Percentiles rank a stretch among this genome's conserved stretches.
phyloP scores from a whole-genome alignment of 169 alveolate species.

The Plasmodium vinckei region DNA sequence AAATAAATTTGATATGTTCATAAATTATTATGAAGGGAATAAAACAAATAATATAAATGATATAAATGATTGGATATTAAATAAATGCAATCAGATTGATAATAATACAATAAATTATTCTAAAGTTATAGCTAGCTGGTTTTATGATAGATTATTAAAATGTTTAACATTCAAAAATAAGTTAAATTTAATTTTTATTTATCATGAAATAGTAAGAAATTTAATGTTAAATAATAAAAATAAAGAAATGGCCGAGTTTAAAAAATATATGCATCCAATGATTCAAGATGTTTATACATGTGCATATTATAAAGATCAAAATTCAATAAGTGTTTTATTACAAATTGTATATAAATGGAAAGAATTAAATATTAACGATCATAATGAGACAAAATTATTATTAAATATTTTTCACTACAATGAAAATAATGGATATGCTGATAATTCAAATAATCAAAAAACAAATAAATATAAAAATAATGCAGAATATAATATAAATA shows the following conservation, averaged over 20 bases:
- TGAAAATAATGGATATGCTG: not conserved
- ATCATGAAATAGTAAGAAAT: slow-evolving; percentile 46
- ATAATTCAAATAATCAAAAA: slow-evolving; percentile 3
- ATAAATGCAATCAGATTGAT: slow-evolving; percentile 7
- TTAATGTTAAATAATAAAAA: slow-evolving; percentile 9
- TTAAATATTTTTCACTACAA: slow-evolving; percentile 54
- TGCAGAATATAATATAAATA: not conserved
- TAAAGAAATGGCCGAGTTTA: slow-evolving; percentile 17
- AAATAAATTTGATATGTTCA: not conserved
- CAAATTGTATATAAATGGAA: slow-evolving; percentile 60
- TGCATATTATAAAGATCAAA: slow-evolving; percentile 72
- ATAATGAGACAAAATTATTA: slow-evolving; percentile 31
- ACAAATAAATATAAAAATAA: not conserved
- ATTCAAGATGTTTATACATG: slow-evolving; percentile 76
- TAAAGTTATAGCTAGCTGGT: slow-evolving; percentile 14
- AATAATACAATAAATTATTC: not conserved
- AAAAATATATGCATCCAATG: slow-evolving; percentile 40
- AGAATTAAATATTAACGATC: slow-evolving; percentile 21
- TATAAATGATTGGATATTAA: slow-evolving; percentile 54
- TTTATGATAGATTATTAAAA: slow-evolving; percentile 52
- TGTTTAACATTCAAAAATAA: slow-evolving; percentile 42
- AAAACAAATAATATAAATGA: slow-evolving; percentile 6
- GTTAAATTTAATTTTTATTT: slow-evolving; percentile 42
- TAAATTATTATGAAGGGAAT: slow-evolving; percentile 26
- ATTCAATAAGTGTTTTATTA: slow-evolving; percentile 42